These are phyloP conservation scores for Turnera subulata DNA, from an alignment of 345 rosid species.

Conservation along the genomic window DNA sequence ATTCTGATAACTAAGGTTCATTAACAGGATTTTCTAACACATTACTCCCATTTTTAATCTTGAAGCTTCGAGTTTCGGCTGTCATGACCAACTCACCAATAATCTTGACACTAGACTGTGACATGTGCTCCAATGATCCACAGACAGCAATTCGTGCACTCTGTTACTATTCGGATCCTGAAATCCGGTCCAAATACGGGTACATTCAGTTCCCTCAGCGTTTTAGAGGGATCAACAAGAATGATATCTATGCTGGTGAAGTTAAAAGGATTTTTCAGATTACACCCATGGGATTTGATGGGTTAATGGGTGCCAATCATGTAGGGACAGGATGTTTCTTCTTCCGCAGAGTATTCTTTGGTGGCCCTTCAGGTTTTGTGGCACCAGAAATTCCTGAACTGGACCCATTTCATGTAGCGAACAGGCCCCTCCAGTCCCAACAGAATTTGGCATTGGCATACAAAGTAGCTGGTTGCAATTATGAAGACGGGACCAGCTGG, in stretches of 20 bases:
- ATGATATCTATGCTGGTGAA: constrained; percentile 43
- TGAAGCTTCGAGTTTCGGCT: constrained; percentile 51
- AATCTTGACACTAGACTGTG: constrained; percentile 42
- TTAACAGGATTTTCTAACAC: not conserved
- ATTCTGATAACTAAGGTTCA: not conserved
- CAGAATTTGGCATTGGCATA: not conserved
- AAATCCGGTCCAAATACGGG: constrained; percentile 22
- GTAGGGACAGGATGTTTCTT: not conserved
- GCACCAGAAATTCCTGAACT: not conserved
- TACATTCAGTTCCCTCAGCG: constrained; percentile 46
- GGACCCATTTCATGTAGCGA: not conserved
- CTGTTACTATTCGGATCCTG: constrained; percentile 41
- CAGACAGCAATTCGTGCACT: constrained; percentile 41
- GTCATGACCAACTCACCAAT: constrained; percentile 42
- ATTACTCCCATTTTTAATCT: not conserved
- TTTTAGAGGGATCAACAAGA: constrained; percentile 27
- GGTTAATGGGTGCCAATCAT: not conserved
- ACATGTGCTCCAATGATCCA: constrained; percentile 49
- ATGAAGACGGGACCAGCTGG: not conserved
- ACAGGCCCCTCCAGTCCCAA: not conserved
- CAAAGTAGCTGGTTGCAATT: not conserved
- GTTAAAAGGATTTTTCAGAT: constrained; percentile 14
- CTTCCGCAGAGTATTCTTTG: not conserved
- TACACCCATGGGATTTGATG: not conserved
- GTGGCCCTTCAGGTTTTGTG: not conserved